Evolutionary conservation across 169 alveolate genomes (phyloP), one percentile per base, ranked within the genome.

Genomic region (Cryptosporidium bovis): DNA sequence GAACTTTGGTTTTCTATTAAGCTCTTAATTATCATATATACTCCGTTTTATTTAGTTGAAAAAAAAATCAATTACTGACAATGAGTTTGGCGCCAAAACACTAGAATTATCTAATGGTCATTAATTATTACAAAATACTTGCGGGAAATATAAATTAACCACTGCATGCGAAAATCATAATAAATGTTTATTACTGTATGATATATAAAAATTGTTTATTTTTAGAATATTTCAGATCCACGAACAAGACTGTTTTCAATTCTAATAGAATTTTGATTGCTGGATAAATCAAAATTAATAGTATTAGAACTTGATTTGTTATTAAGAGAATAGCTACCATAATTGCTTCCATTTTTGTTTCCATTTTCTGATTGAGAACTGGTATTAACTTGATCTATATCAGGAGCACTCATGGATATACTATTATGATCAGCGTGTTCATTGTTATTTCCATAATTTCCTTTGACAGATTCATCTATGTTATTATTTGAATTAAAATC

Each of bases 401-500:
- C 62, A 40, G 48, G 48, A 40, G 48, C 4, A 8, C 48, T 40
- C 10, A 8, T 40, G 10, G 48, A 40, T 1, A 40, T 34, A 77
- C 6, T 40, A 60, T 60, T 29, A 5, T n/a, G 27, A 60, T 77
- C 46, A 60, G 5, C 44, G 6, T 50, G 60, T 18, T 77, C 51
- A 48, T 40, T 66, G 27, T 34, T 48, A 24, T 13, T 62, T 12
- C 58, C 44, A 40, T 40, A 40, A 62, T 44, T 77, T 3, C 77
- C 58, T n/a, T 58, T 60, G 34, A 29, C 18, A 31, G 77, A 77
- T 1, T 58, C 64, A 16, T 40, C 65, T 24, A 46, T 6, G 1
- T 20, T 27, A n/a, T 46, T 62, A 16, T 56, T 40, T 2, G 51
- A 3, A 13, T 56, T n/a, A 56, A 53, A 69, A 33, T 77, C 87